Evolutionary conservation across 139 green algal genomes (phyloP).

Genomic region (Desmodesmus armatus): DNA sequence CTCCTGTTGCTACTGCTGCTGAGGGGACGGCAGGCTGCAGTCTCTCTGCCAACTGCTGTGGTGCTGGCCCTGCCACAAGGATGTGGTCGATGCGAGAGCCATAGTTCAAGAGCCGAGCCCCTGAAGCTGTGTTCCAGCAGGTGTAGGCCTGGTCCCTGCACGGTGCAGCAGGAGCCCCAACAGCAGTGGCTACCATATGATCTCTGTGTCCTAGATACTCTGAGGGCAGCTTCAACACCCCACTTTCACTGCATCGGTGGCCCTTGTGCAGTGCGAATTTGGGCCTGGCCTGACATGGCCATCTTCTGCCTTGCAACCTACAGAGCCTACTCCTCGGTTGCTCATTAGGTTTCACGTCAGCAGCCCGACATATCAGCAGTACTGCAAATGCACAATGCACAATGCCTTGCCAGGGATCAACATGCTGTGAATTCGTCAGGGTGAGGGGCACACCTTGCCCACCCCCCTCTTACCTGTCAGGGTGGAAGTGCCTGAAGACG

Average conservation of each 20-base stretch:
- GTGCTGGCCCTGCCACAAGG: conserved; percentile 44
- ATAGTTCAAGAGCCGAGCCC: conserved; percentile 83
- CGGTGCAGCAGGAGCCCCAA: neutral
- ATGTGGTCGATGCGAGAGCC: conserved; percentile 86
- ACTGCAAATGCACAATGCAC: neutral
- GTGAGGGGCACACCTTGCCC: neutral
- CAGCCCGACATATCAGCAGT: neutral
- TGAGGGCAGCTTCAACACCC: neutral
- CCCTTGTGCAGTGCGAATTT: neutral
- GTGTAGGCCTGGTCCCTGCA: conserved; percentile 70
- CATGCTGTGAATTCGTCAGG: neutral
- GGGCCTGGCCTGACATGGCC: neutral
- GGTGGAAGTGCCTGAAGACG: conserved; percentile 68
- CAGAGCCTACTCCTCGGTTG: too few species aligned
- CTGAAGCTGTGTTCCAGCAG: conserved; percentile 78
- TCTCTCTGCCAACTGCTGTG: neutral
- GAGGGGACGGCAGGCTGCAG: too few species aligned
- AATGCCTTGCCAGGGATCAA: neutral
- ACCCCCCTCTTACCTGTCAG: conserved; percentile 39
- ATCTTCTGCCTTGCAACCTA: too few species aligned
- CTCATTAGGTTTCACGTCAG: too few species aligned
- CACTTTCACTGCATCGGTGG: neutral
- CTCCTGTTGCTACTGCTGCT: neutral
- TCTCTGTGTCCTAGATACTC: neutral
- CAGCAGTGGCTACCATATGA: too few species aligned